Evolutionary conservation across 306 rosid genomes (phyloP).

Genomic region (Spatholobus suberectus): DNA sequence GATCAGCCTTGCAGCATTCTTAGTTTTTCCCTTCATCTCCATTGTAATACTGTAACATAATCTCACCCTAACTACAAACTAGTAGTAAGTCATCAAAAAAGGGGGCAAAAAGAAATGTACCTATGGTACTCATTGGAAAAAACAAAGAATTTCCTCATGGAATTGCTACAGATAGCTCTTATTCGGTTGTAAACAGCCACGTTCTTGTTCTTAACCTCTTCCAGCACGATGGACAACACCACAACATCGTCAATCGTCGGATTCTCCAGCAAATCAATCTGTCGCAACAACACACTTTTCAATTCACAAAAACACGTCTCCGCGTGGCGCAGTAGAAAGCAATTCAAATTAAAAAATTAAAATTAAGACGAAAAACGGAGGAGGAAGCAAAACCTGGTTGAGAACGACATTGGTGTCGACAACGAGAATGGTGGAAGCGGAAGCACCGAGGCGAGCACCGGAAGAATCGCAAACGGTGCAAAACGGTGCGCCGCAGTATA

Average conservation of each 20-base stretch:
- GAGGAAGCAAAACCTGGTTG: constrained; percentile 59
- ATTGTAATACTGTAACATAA: background rate
- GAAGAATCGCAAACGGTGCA: constrained; percentile 70
- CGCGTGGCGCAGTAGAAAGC: background rate
- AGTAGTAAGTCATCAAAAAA: background rate
- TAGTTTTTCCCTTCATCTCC: background rate
- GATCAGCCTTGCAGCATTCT: background rate
- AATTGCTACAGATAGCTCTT: constrained; percentile 72
- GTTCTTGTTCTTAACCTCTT: constrained; percentile 88
- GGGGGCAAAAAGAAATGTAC: constrained; percentile 38
- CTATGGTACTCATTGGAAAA: constrained; percentile 93
- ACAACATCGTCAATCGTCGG: constrained; percentile 85
- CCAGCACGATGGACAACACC: constrained; percentile 79
- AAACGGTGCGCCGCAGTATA: constrained; percentile 80
- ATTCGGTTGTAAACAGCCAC: constrained; percentile 78
- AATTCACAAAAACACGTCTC: background rate
- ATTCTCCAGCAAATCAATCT: constrained; percentile 99
- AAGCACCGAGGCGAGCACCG: constrained; percentile 64
- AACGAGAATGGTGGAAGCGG: constrained; percentile 75
- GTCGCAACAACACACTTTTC: background rate
- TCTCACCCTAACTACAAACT: background rate
- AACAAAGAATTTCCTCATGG: constrained; percentile 73
- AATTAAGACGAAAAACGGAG: background rate
- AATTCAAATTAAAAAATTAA: background rate
- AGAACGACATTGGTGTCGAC: constrained; percentile 95